Evolutionary conservation across 306 rosid species (phyloP), one percentile per base, ranked within the genome.

Genomic region (Trifolium fragiferum): DNA sequence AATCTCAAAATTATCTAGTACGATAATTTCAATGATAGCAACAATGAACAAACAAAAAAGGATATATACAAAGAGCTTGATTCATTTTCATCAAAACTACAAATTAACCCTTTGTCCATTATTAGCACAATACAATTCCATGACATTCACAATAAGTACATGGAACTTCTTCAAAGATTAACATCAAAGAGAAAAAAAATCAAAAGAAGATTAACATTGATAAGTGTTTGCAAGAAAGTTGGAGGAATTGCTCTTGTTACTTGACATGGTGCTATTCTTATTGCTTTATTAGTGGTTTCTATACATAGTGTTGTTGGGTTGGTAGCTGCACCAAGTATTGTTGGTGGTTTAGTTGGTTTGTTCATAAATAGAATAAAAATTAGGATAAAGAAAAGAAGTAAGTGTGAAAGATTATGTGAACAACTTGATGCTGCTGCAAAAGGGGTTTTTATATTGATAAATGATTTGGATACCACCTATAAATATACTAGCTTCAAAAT

Each of bases 401-500:
- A 23, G 25, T 57, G 2, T 11, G 89, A 71, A 47, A 84, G 72
- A 40, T n/a, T 76, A 1, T 70, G 78, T 2, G 84, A 61, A 53
- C 89, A 94, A 72, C 84, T 92, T 27, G 96, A 94, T 83, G 72
- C 82, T 47, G 96, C 96, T 19, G 89, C 97, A 0, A 90, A 77
- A 73, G 97, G 92, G 84, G 41, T 89, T 49, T 94, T 83, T 51
- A 82, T 90, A 55, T 41, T 90, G 66, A 80, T 90, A 18, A 94
- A 88, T 75, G 96, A 92, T 33, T 86, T 94, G 67, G 91, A 90
- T 16, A 92, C 99, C n/a, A n/a, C n/a, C n/a, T n/a, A n/a, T n/a
- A n/a, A n/a, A n/a, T n/a, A n/a, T n/a, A n/a, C n/a, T n/a, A n/a
- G n/a, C n/a, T n/a, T n/a, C n/a, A n/a, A n/a, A n/a, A n/a, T n/a